These are phyloP conservation scores for Epichloe glyceriae DNA, from an alignment of 2,329 filamentous ascomycete genomes.

Conservation along the genomic window DNA sequence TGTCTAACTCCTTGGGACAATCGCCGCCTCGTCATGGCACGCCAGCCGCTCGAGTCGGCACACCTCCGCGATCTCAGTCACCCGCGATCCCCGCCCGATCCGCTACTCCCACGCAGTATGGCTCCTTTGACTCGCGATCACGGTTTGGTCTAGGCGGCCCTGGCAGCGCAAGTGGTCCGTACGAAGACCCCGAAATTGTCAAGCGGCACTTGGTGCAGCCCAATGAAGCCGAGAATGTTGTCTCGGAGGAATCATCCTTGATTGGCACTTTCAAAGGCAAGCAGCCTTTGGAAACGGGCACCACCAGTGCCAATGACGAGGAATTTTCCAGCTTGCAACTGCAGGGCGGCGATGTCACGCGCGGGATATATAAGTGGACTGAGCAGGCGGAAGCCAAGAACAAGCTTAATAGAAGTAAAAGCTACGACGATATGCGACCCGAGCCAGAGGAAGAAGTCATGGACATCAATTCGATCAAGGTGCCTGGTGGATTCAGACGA, in stretches of 20 bases:
- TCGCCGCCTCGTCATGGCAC: conserved; percentile 60
- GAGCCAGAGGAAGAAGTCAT: conserved; percentile 68
- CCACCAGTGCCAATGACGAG: conserved; percentile 43
- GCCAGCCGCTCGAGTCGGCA: conserved; percentile 44
- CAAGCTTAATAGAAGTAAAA: conserved; percentile 68
- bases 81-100: conserved; percentile 21
- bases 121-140: conserved; percentile 65
- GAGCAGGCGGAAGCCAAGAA: conserved; percentile 68
- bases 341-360: conserved; percentile 87
- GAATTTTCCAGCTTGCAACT: conserved; percentile 89
- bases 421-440: conserved; percentile 67
- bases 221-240: conserved; percentile 29
- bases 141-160: conserved; percentile 30
- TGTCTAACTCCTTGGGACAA: conserved; percentile 60
- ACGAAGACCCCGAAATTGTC: conserved; percentile 85
- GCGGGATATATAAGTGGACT: conserved; percentile 93
- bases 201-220: conserved; percentile 77
- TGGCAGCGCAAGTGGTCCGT: conserved; percentile 35
- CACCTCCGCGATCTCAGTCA: conserved; percentile 35
- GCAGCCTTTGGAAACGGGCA: conserved; percentile 28
- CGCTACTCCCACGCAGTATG: conserved; percentile 61
- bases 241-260: conserved; percentile 33
- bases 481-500: conserved; percentile 84
- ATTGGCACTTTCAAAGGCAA: conserved; percentile 40
- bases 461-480: conserved; percentile 81